phyloP scores from a whole-genome alignment of 2,329 filamentous ascomycete species.

The Microcyclosporella mali region DNA sequence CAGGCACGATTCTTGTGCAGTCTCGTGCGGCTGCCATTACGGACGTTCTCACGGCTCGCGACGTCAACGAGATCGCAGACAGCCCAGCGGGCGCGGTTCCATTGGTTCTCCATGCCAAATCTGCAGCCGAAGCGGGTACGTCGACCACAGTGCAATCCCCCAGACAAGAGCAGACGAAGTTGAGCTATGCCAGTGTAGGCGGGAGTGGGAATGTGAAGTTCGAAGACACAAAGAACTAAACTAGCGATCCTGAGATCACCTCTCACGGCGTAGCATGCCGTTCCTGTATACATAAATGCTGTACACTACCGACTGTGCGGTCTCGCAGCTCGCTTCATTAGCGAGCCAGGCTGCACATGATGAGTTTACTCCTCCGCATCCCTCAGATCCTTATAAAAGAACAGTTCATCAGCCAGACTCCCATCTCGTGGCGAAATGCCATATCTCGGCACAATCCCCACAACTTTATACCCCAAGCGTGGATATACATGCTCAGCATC shows the following conservation, averaged over 20 bases:
- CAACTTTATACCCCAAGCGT: slow-evolving; percentile 51
- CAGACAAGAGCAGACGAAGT: slow-evolving; percentile 23
- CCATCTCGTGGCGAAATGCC: slow-evolving; percentile 44
- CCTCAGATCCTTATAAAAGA: slow-evolving; percentile 55
- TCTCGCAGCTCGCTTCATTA: too few relatives aligned
- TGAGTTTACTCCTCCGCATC: not conserved
- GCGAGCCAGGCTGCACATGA: too few relatives aligned
- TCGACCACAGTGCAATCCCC: slow-evolving; percentile 14
- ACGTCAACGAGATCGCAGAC: slow-evolving; percentile 88
- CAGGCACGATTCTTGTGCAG: slow-evolving; percentile 78
- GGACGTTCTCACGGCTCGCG: slow-evolving; percentile 68
- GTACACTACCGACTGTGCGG: too few relatives aligned
- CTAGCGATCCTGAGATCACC: not conserved
- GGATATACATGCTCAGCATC: slow-evolving; percentile 50
- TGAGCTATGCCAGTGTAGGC: slow-evolving; percentile 32
- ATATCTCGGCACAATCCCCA: slow-evolving; percentile 52
- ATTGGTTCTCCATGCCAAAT: slow-evolving; percentile 45
- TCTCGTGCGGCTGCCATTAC: slow-evolving; percentile 73
- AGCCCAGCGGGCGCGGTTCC: slow-evolving; percentile 65
- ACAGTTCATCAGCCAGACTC: slow-evolving; percentile 46
- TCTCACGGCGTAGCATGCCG: too few relatives aligned
- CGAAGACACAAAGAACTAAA: slow-evolving; percentile 13
- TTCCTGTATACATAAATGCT: too few relatives aligned
- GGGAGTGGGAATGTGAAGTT: slow-evolving; percentile 30
- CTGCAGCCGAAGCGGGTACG: slow-evolving; percentile 25